phyloP scores from a whole-genome alignment of 495 filamentous ascomycete genomes.

The Podospora sp. region DNA sequence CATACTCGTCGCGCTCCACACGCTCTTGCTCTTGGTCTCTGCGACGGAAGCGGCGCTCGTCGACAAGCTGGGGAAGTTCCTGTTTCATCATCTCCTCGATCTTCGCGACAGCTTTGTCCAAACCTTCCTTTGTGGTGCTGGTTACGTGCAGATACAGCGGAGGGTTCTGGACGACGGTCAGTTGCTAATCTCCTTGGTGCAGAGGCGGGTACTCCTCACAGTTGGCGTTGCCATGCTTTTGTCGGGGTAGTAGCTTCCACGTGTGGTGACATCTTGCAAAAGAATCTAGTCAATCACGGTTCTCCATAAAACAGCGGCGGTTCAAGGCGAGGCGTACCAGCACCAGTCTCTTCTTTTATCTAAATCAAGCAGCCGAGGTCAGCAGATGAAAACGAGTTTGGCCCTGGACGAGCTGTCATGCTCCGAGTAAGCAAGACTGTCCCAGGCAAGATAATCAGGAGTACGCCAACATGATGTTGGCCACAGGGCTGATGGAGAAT shows the following conservation, averaged over 20 bases:
- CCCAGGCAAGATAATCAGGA: slow-evolving; percentile 53
- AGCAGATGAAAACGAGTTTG: slow-evolving; percentile 94
- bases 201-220: slow-evolving; percentile 50
- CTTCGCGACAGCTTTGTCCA: slow-evolving; percentile 80
- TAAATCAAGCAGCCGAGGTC: slow-evolving; percentile 92
- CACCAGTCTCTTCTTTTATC: slow-evolving; percentile 99
- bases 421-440: slow-evolving; percentile 83
- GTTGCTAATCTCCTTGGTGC: not conserved
- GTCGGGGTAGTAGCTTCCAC: slow-evolving; percentile 94
- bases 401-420: slow-evolving; percentile 68
- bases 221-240: slow-evolving; percentile 94
- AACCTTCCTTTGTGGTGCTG: slow-evolving; percentile 86
- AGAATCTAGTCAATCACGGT: slow-evolving; percentile 54
- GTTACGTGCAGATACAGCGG: slow-evolving; percentile 95
- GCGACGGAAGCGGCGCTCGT: slow-evolving; percentile 90
- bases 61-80: slow-evolving; percentile 91
- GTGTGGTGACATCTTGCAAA: slow-evolving; percentile 96
- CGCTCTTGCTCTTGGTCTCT: slow-evolving; percentile 83
- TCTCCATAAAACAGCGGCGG: slow-evolving; percentile 51
- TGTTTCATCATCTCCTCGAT: slow-evolving; percentile 96
- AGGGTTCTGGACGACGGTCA: slow-evolving; percentile 68
- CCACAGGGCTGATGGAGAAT: slow-evolving; percentile 64
- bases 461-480: slow-evolving; percentile 33
- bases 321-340: slow-evolving; percentile 80
- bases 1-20: slow-evolving; percentile 94